These are phyloP conservation scores for Globisporangium sylvaticum DNA, from an alignment of 352 stramenopile species.

Conservation along the genomic window DNA sequence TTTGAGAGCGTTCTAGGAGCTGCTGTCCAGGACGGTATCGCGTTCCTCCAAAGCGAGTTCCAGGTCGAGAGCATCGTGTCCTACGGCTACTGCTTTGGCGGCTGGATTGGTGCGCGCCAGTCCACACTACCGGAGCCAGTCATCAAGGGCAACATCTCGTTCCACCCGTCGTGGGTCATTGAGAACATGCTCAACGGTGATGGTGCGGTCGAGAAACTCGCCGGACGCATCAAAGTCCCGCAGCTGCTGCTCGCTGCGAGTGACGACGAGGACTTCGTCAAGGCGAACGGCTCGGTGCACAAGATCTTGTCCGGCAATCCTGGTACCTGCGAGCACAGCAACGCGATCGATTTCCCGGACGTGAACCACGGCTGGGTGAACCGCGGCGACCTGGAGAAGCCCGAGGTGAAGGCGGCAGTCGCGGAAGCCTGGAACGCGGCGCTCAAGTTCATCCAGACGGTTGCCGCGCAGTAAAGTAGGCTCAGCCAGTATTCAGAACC, in stretches of 20 bases:
- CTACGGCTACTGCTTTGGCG: constrained; percentile 51
- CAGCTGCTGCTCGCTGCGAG: no score
- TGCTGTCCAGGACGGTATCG: constrained; percentile 26
- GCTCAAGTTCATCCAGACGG: constrained; percentile 33
- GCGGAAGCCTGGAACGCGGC: constrained; percentile 37
- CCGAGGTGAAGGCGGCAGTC: constrained; percentile 23
- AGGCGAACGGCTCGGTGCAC: no score
- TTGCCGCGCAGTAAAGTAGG: no score
- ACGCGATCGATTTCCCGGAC: constrained; percentile 62
- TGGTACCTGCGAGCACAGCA: no score
- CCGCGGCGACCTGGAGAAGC: constrained; percentile 54
- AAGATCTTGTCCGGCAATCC: constrained; percentile 16
- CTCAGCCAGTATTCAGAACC: no score
- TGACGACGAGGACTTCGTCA: no score
- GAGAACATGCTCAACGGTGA: no score
- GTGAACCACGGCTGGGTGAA: constrained; percentile 80
- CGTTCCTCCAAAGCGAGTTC: constrained; percentile 24
- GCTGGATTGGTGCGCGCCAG: no score
- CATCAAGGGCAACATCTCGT: constrained; percentile 8
- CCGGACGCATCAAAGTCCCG: no score
- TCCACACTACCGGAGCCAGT: no score
- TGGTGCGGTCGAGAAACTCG: no score
- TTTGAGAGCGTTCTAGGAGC: constrained; percentile 19
- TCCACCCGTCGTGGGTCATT: no score
- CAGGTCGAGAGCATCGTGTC: constrained; percentile 1